These are phyloP conservation scores for Brachypodium distachyon DNA, from an alignment of 202 grass and related monocot species.

Conservation along the genomic window DNA sequence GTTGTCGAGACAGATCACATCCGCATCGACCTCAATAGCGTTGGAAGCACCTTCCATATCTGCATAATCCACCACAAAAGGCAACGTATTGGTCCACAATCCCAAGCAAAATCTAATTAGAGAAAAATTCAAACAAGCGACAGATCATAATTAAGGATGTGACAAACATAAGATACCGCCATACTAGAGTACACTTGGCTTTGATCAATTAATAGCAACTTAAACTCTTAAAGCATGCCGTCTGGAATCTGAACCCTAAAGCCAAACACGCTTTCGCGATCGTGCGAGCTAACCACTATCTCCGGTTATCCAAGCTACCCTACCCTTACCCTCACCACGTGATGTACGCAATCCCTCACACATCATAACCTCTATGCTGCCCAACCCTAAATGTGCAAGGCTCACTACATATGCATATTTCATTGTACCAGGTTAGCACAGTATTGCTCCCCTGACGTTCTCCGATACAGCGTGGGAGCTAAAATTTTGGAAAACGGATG, in stretches of 20 bases:
- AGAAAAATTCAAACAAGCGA: not conserved
- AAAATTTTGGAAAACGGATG: not conserved
- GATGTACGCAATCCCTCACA: not conserved
- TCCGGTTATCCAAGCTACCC: not conserved
- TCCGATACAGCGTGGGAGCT: not conserved
- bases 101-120: not conserved
- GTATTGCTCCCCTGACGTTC: not conserved
- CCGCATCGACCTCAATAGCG: conserved; percentile 67
- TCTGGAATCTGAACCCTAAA: not conserved
- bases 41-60: conserved; percentile 57
- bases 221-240: not conserved
- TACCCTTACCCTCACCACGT: not conserved
- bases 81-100: not conserved
- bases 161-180: not conserved
- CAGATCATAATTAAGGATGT: not conserved
- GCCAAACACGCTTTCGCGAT: not conserved
- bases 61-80: conserved; percentile 21
- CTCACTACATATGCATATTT: not conserved
- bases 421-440: not conserved
- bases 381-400: not conserved
- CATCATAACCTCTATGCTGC: not conserved
- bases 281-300: not conserved
- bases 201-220: not conserved
- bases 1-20: conserved; percentile 52
- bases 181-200: not conserved